phyloP scores from a whole-genome alignment of 768 basidiomycete genomes.

The Gautieria morchelliformis region DNA sequence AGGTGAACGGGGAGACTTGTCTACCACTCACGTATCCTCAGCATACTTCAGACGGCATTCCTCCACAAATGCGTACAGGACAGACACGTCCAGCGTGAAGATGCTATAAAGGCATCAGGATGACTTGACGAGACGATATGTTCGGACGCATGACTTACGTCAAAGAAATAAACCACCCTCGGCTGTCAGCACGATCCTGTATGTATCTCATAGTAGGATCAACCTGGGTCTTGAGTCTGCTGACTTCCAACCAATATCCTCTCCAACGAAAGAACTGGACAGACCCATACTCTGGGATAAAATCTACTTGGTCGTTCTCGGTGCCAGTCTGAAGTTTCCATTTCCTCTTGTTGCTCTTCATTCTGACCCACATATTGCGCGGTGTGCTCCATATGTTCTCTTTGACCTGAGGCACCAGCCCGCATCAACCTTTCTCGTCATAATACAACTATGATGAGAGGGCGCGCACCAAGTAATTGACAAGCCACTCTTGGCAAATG shows the following conservation, averaged over 20 bases:
- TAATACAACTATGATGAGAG: neutral
- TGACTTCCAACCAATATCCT: conserved; percentile 30
- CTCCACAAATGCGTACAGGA: conserved; percentile 33
- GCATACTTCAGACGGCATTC: conserved; percentile 32
- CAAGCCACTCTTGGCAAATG: conserved; percentile 40
- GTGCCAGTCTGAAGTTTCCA: conserved; percentile 24
- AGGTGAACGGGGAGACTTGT: neutral
- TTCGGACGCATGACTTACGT: neutral
- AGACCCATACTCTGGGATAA: conserved; percentile 30
- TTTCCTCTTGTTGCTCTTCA: conserved; percentile 29
- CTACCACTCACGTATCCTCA: conserved; percentile 19
- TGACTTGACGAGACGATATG: neutral
- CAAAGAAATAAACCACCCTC: too few species aligned
- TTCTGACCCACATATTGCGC: conserved; percentile 31
- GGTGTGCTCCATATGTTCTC: conserved; percentile 34
- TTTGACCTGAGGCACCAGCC: conserved; percentile 23
- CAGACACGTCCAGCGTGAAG: conserved; percentile 33
- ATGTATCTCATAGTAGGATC: too few species aligned
- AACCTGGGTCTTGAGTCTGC: neutral
- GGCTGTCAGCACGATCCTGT: too few species aligned
- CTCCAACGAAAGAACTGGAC: conserved; percentile 37
- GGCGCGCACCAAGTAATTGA: conserved; percentile 30
- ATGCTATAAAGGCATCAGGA: conserved; percentile 20
- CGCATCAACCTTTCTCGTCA: neutral
- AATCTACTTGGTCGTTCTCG: conserved; percentile 25